A percentile compares a stretch with the other conserved stretches of the same genome.
These are phyloP conservation scores for Aspergillus fijiensis DNA, from an alignment of 2,329 filamentous ascomycete species.

Conservation along the genomic window DNA sequence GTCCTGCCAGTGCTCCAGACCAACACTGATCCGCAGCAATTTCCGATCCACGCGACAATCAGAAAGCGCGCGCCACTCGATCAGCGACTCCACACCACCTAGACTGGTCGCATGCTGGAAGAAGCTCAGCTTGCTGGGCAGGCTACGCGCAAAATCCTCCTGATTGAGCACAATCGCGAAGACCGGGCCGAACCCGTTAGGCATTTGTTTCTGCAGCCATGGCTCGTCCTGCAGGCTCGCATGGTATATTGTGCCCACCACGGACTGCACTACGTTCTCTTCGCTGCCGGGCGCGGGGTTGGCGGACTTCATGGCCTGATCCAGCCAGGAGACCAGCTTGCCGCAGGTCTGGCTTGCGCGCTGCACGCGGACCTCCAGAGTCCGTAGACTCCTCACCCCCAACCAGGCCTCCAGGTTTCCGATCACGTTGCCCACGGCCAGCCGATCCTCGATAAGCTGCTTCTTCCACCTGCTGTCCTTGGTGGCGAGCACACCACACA, in stretches of 20 bases:
- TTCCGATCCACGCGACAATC: constrained; percentile 70
- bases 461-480: constrained; percentile 58
- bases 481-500: constrained; percentile 81
- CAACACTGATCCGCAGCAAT: constrained; percentile 77
- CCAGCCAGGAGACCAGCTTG: constrained; percentile 71
- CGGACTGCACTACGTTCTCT: constrained; percentile 48
- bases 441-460: constrained; percentile 64
- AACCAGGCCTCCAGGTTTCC: constrained; percentile 91
- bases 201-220: constrained; percentile 88
- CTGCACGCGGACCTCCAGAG: constrained; percentile 76
- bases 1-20: constrained; percentile 83
- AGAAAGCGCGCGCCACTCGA: constrained; percentile 92
- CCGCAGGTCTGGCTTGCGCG: constrained; percentile 71
- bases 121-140: constrained; percentile 75
- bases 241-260: constrained; percentile 67
- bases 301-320: constrained; percentile 46
- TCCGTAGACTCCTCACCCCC: constrained; percentile 80
- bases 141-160: constrained; percentile 58
- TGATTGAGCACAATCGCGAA: constrained; percentile 70
- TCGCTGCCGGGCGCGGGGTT: constrained; percentile 42
- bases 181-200: constrained; percentile 81
- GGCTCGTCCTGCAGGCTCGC: constrained; percentile 72
- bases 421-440: constrained; percentile 80
- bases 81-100: constrained; percentile 89
- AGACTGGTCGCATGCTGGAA: constrained; percentile 96